Evolutionary conservation across 306 rosid genomes (phyloP), one percentile per base, ranked within the genome.

Genomic region (Argentina anserina): DNA sequence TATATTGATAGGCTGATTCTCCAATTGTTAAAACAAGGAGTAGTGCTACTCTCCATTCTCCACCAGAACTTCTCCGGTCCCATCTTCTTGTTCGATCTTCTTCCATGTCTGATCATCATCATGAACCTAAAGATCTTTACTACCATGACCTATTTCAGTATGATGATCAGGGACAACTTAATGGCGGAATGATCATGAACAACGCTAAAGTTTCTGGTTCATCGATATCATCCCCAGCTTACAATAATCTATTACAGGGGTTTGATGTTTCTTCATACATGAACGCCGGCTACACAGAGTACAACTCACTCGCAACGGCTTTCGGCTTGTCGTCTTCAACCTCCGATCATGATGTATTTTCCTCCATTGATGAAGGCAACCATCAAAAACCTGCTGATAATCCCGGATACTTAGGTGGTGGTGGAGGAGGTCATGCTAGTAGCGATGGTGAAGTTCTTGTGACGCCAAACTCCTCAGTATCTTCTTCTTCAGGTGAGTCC

Each of bases 401-500:
- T 55, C 39, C 49, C 12, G 80, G 52, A 58, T 75, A 77, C 20
- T 42, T 70, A 8, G 72, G 79, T 29, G 74, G 67, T 1, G 75
- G 67, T 0, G 75, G 70, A 3, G 71, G 69, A 4, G 72, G 34
- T 25, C 28, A 67, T 3, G 73, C 42, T 5, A 66, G 66, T 5
- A 67, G 75, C 14, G 73, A 71, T 4, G 73, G 74, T 34, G 86
- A 86, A 70, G 79, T 79, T 74, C 81, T 69, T 66, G 79, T 81
- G 33, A 78, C 88, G 20, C 87, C 77, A n/a, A 85, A 81, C 80
- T 86, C 96, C 2, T 89, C 90, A 18, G 47, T 86, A 25, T 89
- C 96, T 56, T 87, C 89, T 20, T 91, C 96, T 21, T 90, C 96
- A 25, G 75, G 97, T 6, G 96, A 91, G 76, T 90, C 83, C 23